Conservation (phyloP, 805 yeast genomes). For the Hanseniaspora jakobsenii region DNA sequence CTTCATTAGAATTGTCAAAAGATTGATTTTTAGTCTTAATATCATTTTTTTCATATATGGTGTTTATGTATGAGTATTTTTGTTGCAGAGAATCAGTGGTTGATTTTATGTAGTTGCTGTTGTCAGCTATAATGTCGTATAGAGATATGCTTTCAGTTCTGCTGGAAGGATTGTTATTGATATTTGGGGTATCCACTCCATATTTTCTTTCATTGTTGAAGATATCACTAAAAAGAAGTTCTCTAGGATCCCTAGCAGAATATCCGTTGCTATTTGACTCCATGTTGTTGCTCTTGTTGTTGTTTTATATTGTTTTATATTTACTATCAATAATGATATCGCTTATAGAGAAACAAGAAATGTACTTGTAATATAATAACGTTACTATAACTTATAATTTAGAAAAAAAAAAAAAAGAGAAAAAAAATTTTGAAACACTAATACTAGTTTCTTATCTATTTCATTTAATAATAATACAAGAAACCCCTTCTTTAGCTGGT, state of each 20-base stretch:
- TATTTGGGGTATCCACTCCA: not conserved
- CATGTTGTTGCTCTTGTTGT: no score
- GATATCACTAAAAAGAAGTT: constrained; percentile 10
- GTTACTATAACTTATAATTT: no score
- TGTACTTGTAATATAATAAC: no score
- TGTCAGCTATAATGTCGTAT: constrained; percentile 1
- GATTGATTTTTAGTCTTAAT: not conserved
- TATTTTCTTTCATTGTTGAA: constrained; percentile 9
- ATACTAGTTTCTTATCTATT: no score
- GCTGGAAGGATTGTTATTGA: not conserved
- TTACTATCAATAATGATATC: no score
- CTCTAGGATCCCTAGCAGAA: constrained; percentile 5
- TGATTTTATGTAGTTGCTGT: not conserved
- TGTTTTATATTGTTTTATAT: no score
- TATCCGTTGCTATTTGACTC: not conserved
- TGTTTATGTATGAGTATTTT: not conserved
- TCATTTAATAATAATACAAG: no score
- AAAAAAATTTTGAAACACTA: no score
- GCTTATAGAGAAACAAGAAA: no score
- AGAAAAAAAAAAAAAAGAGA: no score
- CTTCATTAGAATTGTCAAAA: no score
- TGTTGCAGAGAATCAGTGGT: constrained; percentile 2
- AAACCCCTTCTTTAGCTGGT: no score
- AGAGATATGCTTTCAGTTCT: not conserved
- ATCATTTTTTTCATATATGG: not conserved